Conservation (phyloP, 2,329 filamentous ascomycete species). For the Cercospora zeae-maydis region DNA sequence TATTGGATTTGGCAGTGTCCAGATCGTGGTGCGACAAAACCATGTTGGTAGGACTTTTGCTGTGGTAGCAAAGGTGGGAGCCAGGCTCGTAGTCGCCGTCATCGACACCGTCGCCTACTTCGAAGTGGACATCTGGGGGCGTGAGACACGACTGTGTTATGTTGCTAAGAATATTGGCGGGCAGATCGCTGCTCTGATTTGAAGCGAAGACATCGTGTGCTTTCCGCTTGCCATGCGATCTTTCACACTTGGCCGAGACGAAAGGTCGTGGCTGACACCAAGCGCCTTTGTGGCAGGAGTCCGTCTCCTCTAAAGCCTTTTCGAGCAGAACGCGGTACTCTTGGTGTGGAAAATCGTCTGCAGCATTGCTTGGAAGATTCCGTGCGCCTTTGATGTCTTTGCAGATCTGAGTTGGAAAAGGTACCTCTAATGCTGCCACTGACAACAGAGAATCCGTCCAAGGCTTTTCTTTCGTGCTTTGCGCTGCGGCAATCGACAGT, state of each 20-base stretch:
- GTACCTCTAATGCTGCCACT: conserved; percentile 42
- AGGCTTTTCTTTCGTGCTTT: conserved; percentile 47
- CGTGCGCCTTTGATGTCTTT: conserved; percentile 55
- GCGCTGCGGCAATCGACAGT: conserved; percentile 63
- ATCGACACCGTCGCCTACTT: not conserved
- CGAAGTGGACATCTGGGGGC: not conserved
- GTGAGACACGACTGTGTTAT: not conserved
- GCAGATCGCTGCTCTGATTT: not conserved
- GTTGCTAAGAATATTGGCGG: not conserved
- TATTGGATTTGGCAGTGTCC: not conserved
- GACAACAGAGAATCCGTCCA: conserved; percentile 47
- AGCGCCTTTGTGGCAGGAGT: not conserved
- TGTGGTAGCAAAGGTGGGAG: not conserved
- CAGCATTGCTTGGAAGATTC: conserved; percentile 37
- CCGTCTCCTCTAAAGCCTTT: not conserved
- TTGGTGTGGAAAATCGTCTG: conserved; percentile 36
- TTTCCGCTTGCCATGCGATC: conserved; percentile 26
- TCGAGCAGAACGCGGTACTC: conserved; percentile 31
- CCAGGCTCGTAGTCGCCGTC: conserved; percentile 1
- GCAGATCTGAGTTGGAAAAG: conserved; percentile 44
- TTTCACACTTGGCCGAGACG: not conserved
- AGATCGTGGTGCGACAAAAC: not conserved
- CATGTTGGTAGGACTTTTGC: not conserved
- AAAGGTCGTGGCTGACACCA: not conserved
- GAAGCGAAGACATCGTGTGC: not conserved